Conservation (phyloP, 805 yeast genomes). For the Yarrowia deformans region DNA sequence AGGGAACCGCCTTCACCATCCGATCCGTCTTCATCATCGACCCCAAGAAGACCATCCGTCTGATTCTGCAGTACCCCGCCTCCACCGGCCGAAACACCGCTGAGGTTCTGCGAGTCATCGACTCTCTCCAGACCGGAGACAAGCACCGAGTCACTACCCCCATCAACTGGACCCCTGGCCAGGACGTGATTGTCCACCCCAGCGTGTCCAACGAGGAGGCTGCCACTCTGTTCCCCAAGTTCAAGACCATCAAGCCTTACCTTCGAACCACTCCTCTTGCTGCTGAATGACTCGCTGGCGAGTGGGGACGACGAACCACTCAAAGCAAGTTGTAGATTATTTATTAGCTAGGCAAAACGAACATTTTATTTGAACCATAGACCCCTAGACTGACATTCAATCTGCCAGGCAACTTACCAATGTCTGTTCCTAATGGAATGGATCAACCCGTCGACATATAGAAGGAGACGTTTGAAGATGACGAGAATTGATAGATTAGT, state of each 20-base stretch:
- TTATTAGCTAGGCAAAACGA: conserved; percentile 27
- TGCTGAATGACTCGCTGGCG: conserved; percentile 39
- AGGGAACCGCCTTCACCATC: conserved; percentile 85
- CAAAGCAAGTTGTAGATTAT: conserved; percentile 39
- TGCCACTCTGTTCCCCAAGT: conserved; percentile 84
- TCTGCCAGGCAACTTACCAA: too few relatives aligned
- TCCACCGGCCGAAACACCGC: conserved; percentile 94
- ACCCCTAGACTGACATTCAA: too few relatives aligned
- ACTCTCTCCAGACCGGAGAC: conserved; percentile 88
- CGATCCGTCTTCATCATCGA: conserved; percentile 94
- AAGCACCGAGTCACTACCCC: conserved; percentile 90
- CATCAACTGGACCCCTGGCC: conserved; percentile 89
- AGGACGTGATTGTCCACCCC: conserved; percentile 94
- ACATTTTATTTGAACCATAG: not conserved
- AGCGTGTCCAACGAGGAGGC: conserved; percentile 83
- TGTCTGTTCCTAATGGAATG: too few relatives aligned
- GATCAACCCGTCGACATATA: too few relatives aligned
- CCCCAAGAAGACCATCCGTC: conserved; percentile 88
- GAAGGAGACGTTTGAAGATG: too few relatives aligned
- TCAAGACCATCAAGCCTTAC: conserved; percentile 90
- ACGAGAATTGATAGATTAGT: too few relatives aligned
- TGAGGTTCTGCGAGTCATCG: conserved; percentile 90
- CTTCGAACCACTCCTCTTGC: conserved; percentile 68
- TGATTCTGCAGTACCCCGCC: conserved; percentile 89
- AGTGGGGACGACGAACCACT: conserved; percentile 33